Base-by-base conservation (phyloP, 768 basidiomycete genomes). In the Hericium coralloides region DNA sequence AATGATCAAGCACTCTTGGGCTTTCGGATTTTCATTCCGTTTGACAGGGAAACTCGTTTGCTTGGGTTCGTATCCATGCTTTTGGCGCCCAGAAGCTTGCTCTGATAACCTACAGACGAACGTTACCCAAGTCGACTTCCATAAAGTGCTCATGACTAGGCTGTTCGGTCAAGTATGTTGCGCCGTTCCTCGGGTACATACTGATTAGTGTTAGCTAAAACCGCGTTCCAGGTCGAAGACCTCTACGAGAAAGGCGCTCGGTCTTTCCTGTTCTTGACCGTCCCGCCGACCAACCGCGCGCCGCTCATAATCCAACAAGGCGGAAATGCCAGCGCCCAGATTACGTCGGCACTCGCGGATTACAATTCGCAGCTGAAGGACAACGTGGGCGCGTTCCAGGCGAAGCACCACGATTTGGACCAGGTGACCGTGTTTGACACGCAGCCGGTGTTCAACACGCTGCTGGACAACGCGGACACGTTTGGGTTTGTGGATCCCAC, bases 401-500 rank as follows among this genome's bases (percentile, higher is more conserved):
- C 64, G 1, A 70, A 65, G 2, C 72, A 82, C 59, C 54, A 63
- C 3, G 75, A 75, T 50, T 69, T 82, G 20, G 74, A 76, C 38
- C 73, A 72, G 25, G 73, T 76, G 6, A 75, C 69, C 0, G 66
- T 83, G 1, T 81, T 84, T 61, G 79, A 84, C 63, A 79, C 81
- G 1, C 77, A 78, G 52, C 76, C 77, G 1, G 69, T 84, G 12
- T 85, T 84, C 68, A 83, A 84, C 58, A 74, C 71, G 8, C 73
- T 85, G 7, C 71, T 85, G 38, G 76, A 85, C 60, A 72, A 79
- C 22, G 76, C 78, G 39, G 60, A 69, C 38, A 72, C 76, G 5
- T 75, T 85, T 31, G 81, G 82, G 9, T 85, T 81, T 56, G 76
- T 79, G 23, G 83, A 85, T 55, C 61, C 70, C 1, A 84, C 82